Evolutionary conservation across 1,139 yeast genomes (phyloP), one percentile per base, ranked within the genome.

Genomic region (Taphrina populina): DNA sequence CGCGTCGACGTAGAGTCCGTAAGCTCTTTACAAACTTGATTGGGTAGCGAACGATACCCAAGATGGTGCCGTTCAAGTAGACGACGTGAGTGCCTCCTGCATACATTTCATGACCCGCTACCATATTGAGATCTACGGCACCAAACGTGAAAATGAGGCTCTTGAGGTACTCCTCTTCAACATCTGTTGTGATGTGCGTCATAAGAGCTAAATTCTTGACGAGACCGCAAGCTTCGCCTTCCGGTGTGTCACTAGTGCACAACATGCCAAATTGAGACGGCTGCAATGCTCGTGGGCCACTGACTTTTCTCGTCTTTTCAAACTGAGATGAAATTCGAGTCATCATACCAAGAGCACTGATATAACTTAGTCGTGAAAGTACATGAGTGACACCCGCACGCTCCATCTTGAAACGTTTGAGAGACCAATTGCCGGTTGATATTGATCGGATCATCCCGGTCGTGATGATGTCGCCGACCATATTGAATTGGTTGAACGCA

Each of bases 141-240:
- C 98, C 98, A 58, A 94, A 76, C 21, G 84, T 75, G 64, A 75
- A 84, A 67, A 96, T 88, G 43, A 90, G 74, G 59, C 79, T 79
- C 62, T 77, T 80, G 43, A 92, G 81, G 11, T 98, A 97, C 15
- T 77, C 85, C 68, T 92, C 97, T 70, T 92, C 99, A 65, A 88
- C 97, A 70, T 92, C 99, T 2, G 98, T 90, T 7, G 99, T 92
- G 66, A 92, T 94, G 71, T 92, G 99, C 13, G 99, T 92, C 99
- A 92, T 92, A 56, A 92, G 77, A 1, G 98, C 98, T 69, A 92
- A 76, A 67, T 92, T 92, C 71, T 92, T 92, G 32, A 92, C 98
- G 69, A 92, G 78, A 66, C 99, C 99, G 81, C 99, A 92, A 1
- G 99, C 98, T 70, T 94, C 99, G 76, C 99, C 99, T 78, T 92